Base-by-base conservation (phyloP, 495 filamentous ascomycete genomes). In the Astrocystis sublimbata region DNA sequence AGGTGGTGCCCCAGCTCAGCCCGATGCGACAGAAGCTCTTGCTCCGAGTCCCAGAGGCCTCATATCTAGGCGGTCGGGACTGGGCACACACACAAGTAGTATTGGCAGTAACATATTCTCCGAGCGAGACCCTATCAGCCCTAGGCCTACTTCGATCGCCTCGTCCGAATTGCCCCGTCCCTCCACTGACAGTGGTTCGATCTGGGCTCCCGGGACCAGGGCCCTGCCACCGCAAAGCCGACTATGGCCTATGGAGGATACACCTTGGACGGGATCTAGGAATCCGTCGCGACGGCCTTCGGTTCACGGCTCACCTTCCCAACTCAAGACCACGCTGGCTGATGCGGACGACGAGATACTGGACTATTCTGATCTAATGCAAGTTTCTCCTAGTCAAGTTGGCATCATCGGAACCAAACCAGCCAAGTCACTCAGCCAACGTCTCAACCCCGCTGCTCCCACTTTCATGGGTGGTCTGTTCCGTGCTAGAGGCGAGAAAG, bases 151-250 rank as follows among this genome's bases (percentile, higher is more conserved):
- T 2, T 93, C 91, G 13, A 90, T 89, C 28, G 88, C 90, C 7
- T 93, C 91, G 0, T 87, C 87, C 52, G 92, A 94, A 53, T 80
- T 93, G 46, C 89, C 90, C 1, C 83, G 90, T 59, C 92, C 91
- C 0, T 93, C 91, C 2, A 92, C 88, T 8, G 92, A 94, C 46
- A 90, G 87, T 28, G 84, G 71, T 13, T 78, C 76, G 31, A 81
- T 82, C 45, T 82, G 79, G 79, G 72, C 71, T n/a, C 73, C n/a
- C n/a, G n/a, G n/a, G n/a, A n/a, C n/a, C n/a, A n/a, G 73, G 2
- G 71, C 64, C 1, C 12, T 62, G 42, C 68, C 46, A 24, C 68
- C 75, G 24, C 68, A 67, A 9, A 79, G 71, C 36, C 70, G 79
- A 24, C 64, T 82, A 28, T 82, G 79, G 79, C 71, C 73, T 10